These are phyloP conservation scores for Ophiorrhiza pumila DNA, from an alignment of 257 asterid species.

Conservation along the genomic window DNA sequence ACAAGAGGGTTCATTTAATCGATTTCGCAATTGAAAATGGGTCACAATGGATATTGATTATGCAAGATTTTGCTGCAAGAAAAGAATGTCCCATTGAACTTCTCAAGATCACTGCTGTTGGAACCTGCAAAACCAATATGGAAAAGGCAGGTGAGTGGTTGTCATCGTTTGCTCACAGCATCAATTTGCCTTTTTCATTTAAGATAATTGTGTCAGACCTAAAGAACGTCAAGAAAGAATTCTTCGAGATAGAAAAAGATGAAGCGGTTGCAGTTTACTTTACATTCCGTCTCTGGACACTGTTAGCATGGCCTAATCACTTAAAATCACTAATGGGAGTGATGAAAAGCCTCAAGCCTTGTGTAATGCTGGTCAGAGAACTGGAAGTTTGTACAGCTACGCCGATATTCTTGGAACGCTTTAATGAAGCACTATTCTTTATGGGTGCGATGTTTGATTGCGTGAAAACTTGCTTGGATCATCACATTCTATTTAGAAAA, in stretches of 20 bases:
- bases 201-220: constrained; percentile 34
- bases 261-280: constrained; percentile 40
- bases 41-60: constrained; percentile 38
- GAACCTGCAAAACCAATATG: constrained; percentile 29
- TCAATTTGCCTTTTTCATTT: constrained; percentile 39
- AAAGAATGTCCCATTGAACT: constrained; percentile 28
- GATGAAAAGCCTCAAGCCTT: constrained; percentile 26
- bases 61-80: constrained; percentile 51
- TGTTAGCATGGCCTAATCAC: constrained; percentile 34
- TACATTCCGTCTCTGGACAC: constrained; percentile 19
- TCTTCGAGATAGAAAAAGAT: constrained; percentile 26
- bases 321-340: constrained; percentile 29
- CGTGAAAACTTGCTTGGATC: constrained; percentile 36
- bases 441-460: constrained; percentile 39
- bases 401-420: constrained; percentile 39
- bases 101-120: constrained; percentile 49
- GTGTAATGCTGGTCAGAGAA: constrained; percentile 42
- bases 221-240: constrained; percentile 28
- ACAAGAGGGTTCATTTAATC: constrained; percentile 40
- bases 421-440: constrained; percentile 39
- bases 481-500: constrained; percentile 21
- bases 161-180: constrained; percentile 37
- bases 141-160: constrained; percentile 42
- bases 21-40: constrained; percentile 45
- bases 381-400: constrained; percentile 39